These are phyloP conservation scores for Podosphaera xanthii DNA, from an alignment of 2,329 filamentous ascomycete genomes.

Conservation along the genomic window DNA sequence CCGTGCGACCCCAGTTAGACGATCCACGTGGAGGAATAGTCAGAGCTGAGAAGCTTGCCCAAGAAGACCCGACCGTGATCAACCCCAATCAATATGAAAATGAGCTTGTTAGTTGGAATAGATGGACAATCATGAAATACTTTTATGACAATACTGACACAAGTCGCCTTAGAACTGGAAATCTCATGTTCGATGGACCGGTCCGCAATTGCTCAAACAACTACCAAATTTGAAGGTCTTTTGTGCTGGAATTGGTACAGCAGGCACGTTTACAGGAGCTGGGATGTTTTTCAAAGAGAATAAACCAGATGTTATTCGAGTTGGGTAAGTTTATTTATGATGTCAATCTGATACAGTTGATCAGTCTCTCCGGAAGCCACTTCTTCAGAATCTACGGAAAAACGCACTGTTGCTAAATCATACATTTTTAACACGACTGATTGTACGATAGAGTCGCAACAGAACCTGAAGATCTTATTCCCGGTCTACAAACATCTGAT, in stretches of 20 bases:
- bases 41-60: not conserved
- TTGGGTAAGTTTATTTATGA: not conserved
- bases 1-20: not conserved
- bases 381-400: too few species aligned
- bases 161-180: slow-evolving; percentile 23
- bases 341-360: not conserved
- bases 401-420: too few species aligned
- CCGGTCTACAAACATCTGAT: too few species aligned
- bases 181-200: slow-evolving; percentile 34
- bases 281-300: slow-evolving; percentile 21
- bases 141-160: too few species aligned
- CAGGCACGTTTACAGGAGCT: slow-evolving; percentile 22
- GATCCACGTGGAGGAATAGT: not conserved
- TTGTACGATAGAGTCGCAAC: too few species aligned
- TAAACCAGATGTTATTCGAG: slow-evolving; percentile 14
- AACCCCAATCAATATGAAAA: not conserved
- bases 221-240: slow-evolving; percentile 32
- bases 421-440: too few species aligned
- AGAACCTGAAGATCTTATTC: too few species aligned
- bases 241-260: slow-evolving; percentile 33
- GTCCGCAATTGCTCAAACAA: slow-evolving; percentile 32
- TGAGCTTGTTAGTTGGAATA: not conserved
- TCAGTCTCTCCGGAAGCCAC: not conserved
- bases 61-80: not conserved
- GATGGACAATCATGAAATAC: too few species aligned